Evolutionary conservation across 495 filamentous ascomycete genomes (phyloP).

Genomic region (Elaphomyces granulatus): DNA sequence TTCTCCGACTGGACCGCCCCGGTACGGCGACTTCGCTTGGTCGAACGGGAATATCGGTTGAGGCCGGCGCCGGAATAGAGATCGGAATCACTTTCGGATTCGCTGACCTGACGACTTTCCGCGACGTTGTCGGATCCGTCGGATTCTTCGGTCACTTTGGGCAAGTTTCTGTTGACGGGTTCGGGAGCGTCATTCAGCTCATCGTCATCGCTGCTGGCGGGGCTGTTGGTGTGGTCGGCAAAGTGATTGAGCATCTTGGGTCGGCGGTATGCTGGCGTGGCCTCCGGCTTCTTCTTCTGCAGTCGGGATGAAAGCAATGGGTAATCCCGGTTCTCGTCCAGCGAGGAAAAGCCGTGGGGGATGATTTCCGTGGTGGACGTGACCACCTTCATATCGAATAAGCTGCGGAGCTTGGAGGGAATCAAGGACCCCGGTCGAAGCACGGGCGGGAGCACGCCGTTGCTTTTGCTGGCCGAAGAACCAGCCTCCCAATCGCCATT

Average conservation of each 20-base stretch:
- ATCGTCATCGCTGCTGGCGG: slow-evolving; percentile 13
- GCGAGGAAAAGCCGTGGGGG: slow-evolving; percentile 47
- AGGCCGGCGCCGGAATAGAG: slow-evolving; percentile 8
- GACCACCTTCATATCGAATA: slow-evolving; percentile 59
- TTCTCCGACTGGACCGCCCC: slow-evolving; percentile 9
- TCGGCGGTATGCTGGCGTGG: background rate
- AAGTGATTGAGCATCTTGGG: background rate
- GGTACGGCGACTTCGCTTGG: slow-evolving; percentile 3
- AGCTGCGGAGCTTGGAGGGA: slow-evolving; percentile 40
- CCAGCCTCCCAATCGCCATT: slow-evolving; percentile 12
- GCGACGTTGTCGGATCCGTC: background rate
- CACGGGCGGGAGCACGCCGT: slow-evolving; percentile 16
- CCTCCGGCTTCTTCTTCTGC: slow-evolving; percentile 4
- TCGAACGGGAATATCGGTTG: slow-evolving; percentile 1
- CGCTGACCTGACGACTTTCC: background rate
- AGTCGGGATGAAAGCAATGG: slow-evolving; percentile 42
- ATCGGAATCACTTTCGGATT: slow-evolving; percentile 18
- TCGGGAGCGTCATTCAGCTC: slow-evolving; percentile 8
- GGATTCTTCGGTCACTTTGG: background rate
- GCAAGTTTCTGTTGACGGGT: background rate
- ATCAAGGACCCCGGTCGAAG: slow-evolving; percentile 34
- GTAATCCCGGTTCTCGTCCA: slow-evolving; percentile 41
- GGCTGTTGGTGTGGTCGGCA: slow-evolving; percentile 3
- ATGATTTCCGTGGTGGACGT: slow-evolving; percentile 36
- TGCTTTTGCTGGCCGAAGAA: slow-evolving; percentile 9